These are phyloP conservation scores for Solanum sejunctum DNA, from an alignment of 257 asterid genomes.

Conservation along the genomic window DNA sequence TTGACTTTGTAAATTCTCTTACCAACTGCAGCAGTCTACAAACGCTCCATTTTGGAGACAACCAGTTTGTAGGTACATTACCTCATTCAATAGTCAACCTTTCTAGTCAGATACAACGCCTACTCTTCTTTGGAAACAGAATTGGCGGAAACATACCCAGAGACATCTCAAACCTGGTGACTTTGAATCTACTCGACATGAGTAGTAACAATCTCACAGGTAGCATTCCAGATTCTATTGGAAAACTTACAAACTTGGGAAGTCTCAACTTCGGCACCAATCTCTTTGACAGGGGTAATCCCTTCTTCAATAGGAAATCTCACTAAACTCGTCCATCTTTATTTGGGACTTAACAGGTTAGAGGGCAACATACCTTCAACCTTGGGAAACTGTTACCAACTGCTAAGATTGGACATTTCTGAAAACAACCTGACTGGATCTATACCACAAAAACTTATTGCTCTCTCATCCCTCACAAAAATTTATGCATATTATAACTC, in stretches of 20 bases:
- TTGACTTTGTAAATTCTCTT: conserved; percentile 23
- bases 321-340: conserved; percentile 9
- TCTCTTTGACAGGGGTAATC: conserved; percentile 16
- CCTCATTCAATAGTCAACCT: conserved; percentile 21
- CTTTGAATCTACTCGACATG: conserved; percentile 14
- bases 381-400: conserved; percentile 17
- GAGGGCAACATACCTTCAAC: conserved; percentile 31
- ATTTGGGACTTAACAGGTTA: conserved; percentile 20
- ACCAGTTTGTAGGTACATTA: conserved; percentile 22
- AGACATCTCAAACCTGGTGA: conserved; percentile 28
- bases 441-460: conserved; percentile 22
- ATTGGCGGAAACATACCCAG: conserved; percentile 27
- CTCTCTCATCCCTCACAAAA: conserved; percentile 15
- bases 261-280: conserved; percentile 14
- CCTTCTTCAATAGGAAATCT: conserved; percentile 30
- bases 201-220: conserved; percentile 11
- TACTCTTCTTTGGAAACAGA: conserved; percentile 10
- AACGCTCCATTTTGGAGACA: conserved; percentile 12
- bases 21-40: conserved; percentile 29
- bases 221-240: conserved; percentile 28
- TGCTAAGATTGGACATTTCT: conserved; percentile 14
- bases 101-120: conserved; percentile 17
- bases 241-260: conserved; percentile 25
- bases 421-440: conserved; percentile 30
- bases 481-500: conserved; percentile 24